phyloP scores from a whole-genome alignment of 2,329 filamentous ascomycete genomes.

The Rhinocladiella similis region DNA sequence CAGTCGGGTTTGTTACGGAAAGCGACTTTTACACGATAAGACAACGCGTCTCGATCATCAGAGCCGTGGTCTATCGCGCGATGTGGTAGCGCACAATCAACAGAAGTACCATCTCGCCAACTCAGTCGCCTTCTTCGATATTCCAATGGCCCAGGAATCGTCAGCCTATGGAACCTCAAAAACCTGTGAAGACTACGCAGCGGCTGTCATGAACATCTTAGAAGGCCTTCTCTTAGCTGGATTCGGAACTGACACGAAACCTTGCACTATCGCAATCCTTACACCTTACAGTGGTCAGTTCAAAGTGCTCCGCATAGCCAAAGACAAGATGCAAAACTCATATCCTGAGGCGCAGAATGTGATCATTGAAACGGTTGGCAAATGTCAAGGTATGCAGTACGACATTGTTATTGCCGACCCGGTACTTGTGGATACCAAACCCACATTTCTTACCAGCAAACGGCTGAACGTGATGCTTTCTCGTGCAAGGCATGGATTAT shows the following conservation, averaged over 20 bases:
- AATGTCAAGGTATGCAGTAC: neutral
- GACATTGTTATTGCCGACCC: neutral
- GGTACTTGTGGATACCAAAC: neutral
- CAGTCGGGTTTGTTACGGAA: conserved; percentile 7
- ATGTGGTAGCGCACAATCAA: conserved; percentile 1
- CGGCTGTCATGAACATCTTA: conserved; percentile 1
- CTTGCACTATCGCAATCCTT: conserved; percentile 11
- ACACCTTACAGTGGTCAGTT: conserved; percentile 12
- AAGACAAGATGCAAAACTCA: neutral
- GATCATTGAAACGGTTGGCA: neutral
- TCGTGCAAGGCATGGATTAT: neutral
- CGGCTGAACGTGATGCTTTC: neutral
- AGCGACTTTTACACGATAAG: neutral
- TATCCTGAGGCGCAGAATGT: neutral
- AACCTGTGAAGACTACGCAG: conserved; percentile 6
- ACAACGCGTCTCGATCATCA: neutral
- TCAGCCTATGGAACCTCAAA: neutral
- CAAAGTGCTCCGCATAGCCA: neutral
- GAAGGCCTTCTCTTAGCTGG: conserved; percentile 4
- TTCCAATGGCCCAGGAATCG: neutral
- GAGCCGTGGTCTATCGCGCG: neutral
- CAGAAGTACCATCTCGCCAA: neutral
- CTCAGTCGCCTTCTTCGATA: conserved; percentile 7
- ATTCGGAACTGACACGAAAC: conserved; percentile 5
- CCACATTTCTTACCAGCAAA: neutral